Base-by-base conservation (phyloP, 306 rosid genomes). In the Pachyrhizus erosus region DNA sequence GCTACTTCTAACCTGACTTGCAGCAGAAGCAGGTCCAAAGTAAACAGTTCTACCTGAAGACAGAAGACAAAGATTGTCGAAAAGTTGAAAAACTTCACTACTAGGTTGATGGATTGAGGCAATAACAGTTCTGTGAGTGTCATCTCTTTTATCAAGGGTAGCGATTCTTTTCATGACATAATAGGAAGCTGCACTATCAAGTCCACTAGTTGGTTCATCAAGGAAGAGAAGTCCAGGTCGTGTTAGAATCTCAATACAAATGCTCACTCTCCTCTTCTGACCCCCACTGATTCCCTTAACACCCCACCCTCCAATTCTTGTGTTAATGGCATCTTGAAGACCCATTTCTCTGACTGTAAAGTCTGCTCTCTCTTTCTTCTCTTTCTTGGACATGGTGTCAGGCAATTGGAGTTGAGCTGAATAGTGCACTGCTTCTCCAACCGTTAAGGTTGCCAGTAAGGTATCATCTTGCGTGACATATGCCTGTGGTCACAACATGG, bases 41-140 rank as follows among this genome's bases (percentile, higher is more conserved):
- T 91, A 90, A 2, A 93, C 91, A 6, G 86, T 88, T 83, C 34
- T 85, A 3, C 97, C 97, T 0, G 87, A 58, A 29, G 91, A 93
- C 5, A 93, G 49, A 76, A 93, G 96, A 75, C 94, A 93, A 33
- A 93, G 96, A 39, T 77, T 87, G 70, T 90, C 17, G 20, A 91
- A 93, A 46, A 93, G 88, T 68, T 86, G 96, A 64, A 93, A 93
- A 34, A 93, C 94, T 72, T 93, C 96, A 33, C 55, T 57, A 73
- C 92, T 87, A 21, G 96, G 97, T 21, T 93, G 97, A 81, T 91
- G 97, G 31, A 93, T 91, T 15, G 97, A 93, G 0, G 92, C 88
- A 62, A 90, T 48, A 4, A 88, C 39, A 9, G 94, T 91, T 48
- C 89, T 91, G 14, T 70, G 70, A 54, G 57, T 68, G 5, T 83